A percentile compares a stretch with the other conserved stretches of the same genome.
Conservation (phyloP, 805 yeast species). For the Blastobotrys attinorum region DNA sequence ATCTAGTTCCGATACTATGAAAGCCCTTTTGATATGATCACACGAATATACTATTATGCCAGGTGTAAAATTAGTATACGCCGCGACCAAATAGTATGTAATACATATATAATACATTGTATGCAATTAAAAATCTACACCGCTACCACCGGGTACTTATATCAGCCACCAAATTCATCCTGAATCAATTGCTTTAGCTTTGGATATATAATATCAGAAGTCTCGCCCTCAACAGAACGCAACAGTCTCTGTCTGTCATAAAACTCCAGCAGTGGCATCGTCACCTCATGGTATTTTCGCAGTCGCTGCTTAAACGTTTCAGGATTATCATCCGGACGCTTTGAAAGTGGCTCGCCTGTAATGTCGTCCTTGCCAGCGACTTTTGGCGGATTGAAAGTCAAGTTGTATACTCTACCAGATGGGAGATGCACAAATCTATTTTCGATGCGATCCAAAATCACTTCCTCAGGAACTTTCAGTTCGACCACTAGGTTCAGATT, state of each 20-base stretch:
- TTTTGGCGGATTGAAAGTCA: conserved; percentile 85
- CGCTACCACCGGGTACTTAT: too few relatives aligned
- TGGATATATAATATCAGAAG: conserved; percentile 81
- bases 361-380: conserved; percentile 73
- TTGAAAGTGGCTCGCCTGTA: conserved; percentile 78
- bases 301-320: conserved; percentile 63
- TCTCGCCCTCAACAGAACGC: conserved; percentile 57
- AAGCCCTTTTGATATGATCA: too few relatives aligned
- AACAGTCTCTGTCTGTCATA: conserved; percentile 47
- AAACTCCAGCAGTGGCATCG: conserved; percentile 58
- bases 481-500: conserved; percentile 73
- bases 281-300: conserved; percentile 47
- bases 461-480: conserved; percentile 76
- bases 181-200: conserved; percentile 36
- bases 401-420: conserved; percentile 81
- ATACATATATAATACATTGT: too few relatives aligned
- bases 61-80: too few relatives aligned
- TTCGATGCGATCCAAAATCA: conserved; percentile 72
- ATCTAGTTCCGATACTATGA: too few relatives aligned
- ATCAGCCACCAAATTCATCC: conserved; percentile 1
- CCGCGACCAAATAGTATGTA: too few relatives aligned
- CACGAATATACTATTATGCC: too few relatives aligned
- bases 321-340: conserved; percentile 77
- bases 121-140: too few relatives aligned
- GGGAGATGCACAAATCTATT: conserved; percentile 78